A percentile compares a stretch with the other conserved stretches of the same genome.
phyloP scores from a whole-genome alignment of 352 stramenopile genomes.

The Phytophthora pisi region DNA sequence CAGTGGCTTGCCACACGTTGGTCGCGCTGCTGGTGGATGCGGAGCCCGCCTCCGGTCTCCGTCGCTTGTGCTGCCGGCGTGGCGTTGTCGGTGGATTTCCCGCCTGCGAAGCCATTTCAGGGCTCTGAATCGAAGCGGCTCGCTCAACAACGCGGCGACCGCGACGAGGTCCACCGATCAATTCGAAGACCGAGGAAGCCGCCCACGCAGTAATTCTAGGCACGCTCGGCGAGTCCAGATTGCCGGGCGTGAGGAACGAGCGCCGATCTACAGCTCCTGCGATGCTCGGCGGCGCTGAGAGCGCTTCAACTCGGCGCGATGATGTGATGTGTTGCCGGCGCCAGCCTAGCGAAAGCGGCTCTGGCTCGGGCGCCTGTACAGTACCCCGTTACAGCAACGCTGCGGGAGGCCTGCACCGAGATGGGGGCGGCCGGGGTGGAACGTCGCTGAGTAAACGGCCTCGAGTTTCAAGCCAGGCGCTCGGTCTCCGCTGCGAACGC shows the following conservation, averaged over 20 bases:
- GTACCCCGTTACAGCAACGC: background rate
- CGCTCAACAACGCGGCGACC: slow-evolving; percentile 11
- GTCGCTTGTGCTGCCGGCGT: background rate
- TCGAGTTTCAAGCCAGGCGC: background rate
- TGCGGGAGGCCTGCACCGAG: slow-evolving; percentile 3
- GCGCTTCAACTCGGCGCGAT: background rate
- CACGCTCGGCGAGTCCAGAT: background rate
- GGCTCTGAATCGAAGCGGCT: slow-evolving; percentile 1
- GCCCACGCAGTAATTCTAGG: background rate
- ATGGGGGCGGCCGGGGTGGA: slow-evolving; percentile 11
- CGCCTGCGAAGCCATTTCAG: slow-evolving; percentile 23
- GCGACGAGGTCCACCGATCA: slow-evolving; percentile 13
- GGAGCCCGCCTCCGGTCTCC: background rate
- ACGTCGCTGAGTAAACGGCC: slow-evolving; percentile 22
- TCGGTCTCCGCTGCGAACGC: background rate
- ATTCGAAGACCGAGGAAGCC: background rate
- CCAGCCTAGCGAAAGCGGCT: background rate
- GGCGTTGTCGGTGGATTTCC: slow-evolving; percentile 19
- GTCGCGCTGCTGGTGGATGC: background rate
- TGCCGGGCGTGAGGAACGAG: background rate
- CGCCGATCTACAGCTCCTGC: background rate
- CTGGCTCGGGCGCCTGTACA: background rate
- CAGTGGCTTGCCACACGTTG: background rate
- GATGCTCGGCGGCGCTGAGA: background rate
- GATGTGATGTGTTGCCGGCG: background rate